Percentiles rank a stretch among this genome's conserved stretches.
Conservation (phyloP, 176 grass and related monocot genomes). For the Oryza coarctata region DNA sequence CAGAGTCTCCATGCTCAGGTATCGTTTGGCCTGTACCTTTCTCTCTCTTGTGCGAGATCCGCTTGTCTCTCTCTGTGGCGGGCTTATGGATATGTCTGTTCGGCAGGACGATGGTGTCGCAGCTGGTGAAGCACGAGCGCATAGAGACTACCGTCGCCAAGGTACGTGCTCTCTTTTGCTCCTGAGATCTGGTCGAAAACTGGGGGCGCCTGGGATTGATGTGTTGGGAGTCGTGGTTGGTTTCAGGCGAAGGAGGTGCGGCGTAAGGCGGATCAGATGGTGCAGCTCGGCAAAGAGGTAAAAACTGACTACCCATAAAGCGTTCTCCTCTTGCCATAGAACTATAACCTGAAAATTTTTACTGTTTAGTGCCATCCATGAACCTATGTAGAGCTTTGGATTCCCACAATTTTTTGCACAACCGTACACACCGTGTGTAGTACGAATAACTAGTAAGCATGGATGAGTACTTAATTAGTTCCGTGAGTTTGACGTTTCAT, state of each 20-base stretch:
- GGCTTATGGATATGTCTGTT: slow-evolving; percentile 15
- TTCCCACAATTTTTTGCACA: background rate
- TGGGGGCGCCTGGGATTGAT: background rate
- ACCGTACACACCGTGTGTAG: background rate
- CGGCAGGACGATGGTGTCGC: slow-evolving; percentile 93
- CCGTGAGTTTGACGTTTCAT: background rate
- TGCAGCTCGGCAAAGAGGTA: slow-evolving; percentile 93
- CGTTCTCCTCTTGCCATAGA: background rate
- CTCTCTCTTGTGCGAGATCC: background rate
- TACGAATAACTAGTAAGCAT: background rate
- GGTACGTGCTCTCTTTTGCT: slow-evolving; percentile 39
- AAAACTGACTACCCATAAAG: background rate
- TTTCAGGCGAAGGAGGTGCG: slow-evolving; percentile 93
- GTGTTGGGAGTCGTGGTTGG: background rate
- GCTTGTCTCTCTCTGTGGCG: background rate
- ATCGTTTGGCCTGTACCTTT: background rate
- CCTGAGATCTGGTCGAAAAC: background rate
- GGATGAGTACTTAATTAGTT: background rate
- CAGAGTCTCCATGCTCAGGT: slow-evolving; percentile 79
- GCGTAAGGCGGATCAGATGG: slow-evolving; percentile 91
- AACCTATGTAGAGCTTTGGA: background rate
- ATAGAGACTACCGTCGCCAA: slow-evolving; percentile 89
- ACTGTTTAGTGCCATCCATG: background rate
- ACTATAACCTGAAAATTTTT: background rate
- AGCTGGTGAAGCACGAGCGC: slow-evolving; percentile 98